These are phyloP conservation scores for Trametes polyzona DNA, from an alignment of 1,284 basidiomycete genomes.

Conservation along the genomic window DNA sequence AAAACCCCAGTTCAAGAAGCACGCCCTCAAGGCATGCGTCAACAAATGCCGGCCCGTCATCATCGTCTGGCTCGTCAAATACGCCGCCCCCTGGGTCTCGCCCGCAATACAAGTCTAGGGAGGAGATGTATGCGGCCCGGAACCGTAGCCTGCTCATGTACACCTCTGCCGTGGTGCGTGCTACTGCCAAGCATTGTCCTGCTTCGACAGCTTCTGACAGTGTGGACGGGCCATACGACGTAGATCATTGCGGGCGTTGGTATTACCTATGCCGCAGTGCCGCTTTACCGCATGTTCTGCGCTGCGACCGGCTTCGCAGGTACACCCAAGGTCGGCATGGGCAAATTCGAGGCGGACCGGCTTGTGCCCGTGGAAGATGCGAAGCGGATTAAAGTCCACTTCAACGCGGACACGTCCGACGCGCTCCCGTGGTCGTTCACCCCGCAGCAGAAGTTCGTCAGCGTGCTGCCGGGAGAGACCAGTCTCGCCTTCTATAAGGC, in stretches of 20 bases:
- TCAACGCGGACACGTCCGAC: conserved; percentile 92
- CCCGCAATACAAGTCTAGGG: conserved; percentile 28
- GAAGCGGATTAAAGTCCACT: conserved; percentile 88
- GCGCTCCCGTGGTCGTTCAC: conserved; percentile 93
- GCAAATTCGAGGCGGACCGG: conserved; percentile 80
- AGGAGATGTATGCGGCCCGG: conserved; percentile 48
- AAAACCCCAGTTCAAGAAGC: neutral
- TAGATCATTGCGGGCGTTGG: conserved; percentile 85
- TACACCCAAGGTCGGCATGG: conserved; percentile 87
- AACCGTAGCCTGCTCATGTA: conserved; percentile 83
- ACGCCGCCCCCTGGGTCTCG: conserved; percentile 20
- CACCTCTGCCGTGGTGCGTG: conserved; percentile 72
- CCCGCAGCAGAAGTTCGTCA: conserved; percentile 90
- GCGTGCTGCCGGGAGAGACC: conserved; percentile 94
- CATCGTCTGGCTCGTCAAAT: conserved; percentile 9
- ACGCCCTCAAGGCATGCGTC: conserved; percentile 20
- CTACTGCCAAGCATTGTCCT: neutral
- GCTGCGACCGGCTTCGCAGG: conserved; percentile 97
- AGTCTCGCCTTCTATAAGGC: conserved; percentile 97
- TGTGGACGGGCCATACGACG: neutral
- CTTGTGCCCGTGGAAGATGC: conserved; percentile 77
- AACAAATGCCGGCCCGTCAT: conserved; percentile 14
- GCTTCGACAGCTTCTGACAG: neutral
- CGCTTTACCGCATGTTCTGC: conserved; percentile 97
- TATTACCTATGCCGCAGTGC: conserved; percentile 94